These are phyloP conservation scores for Euptelea pleiosperma DNA, from an alignment of 164 flowering plant species.

Conservation along the genomic window DNA sequence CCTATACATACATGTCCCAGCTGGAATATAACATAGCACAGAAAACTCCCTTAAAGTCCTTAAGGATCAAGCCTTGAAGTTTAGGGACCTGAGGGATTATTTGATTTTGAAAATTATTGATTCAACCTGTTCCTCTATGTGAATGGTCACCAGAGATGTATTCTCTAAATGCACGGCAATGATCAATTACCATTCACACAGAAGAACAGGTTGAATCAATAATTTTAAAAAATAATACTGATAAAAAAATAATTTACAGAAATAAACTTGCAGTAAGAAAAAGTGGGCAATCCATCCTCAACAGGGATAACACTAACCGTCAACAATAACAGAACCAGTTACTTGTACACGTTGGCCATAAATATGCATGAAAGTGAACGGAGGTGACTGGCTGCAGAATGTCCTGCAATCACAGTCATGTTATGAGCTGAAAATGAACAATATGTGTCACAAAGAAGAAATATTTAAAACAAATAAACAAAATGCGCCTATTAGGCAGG, in stretches of 20 bases:
- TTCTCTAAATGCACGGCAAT: neutral
- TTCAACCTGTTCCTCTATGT: neutral
- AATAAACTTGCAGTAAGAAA: too few species aligned
- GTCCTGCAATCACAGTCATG: slow-evolving; percentile 38
- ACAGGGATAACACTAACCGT: slow-evolving; percentile 71
- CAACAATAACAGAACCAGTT: slow-evolving; percentile 74
- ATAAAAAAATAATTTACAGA: too few species aligned
- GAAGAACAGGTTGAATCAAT: neutral
- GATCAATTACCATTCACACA: neutral
- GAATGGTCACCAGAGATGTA: neutral
- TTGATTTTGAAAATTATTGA: neutral
- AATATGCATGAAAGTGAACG: slow-evolving; percentile 59
- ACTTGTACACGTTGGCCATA: slow-evolving; percentile 55
- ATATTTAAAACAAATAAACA: too few species aligned
- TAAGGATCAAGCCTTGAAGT: too few species aligned
- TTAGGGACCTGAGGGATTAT: too few species aligned
- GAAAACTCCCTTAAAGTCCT: too few species aligned
- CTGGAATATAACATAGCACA: too few species aligned
- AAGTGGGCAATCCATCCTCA: too few species aligned
- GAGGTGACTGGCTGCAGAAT: slow-evolving; percentile 25
- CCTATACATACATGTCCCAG: too few species aligned
- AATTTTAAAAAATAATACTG: too few species aligned
- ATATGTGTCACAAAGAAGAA: neutral
- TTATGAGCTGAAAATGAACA: slow-evolving; percentile 1
- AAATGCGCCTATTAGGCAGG: too few species aligned